A percentile compares a stretch with the other conserved stretches of the same genome.
Evolutionary conservation across 257 asterid genomes (phyloP).

Genomic region (Rhazya stricta): DNA sequence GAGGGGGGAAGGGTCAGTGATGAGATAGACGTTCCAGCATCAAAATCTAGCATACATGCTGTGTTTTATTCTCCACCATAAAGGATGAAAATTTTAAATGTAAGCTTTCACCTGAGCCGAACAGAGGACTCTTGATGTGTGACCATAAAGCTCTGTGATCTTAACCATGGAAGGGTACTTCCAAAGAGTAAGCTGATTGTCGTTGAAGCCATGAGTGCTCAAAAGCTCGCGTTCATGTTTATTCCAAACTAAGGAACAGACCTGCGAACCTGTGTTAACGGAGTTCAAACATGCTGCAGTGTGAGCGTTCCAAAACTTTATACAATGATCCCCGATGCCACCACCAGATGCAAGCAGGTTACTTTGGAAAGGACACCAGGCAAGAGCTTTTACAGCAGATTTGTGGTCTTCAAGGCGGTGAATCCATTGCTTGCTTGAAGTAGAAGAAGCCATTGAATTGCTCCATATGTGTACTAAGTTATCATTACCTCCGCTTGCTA

Average conservation of each 20-base stretch:
- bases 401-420: conserved; percentile 34
- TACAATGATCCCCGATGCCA: conserved; percentile 34
- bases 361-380: conserved; percentile 55
- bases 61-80: background rate
- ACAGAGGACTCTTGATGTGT: conserved; percentile 21
- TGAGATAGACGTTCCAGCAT: background rate
- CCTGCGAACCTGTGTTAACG: conserved; percentile 40
- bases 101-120: conserved; percentile 12
- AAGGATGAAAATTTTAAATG: conserved; percentile 8
- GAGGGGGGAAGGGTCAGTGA: background rate
- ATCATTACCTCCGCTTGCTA: conserved; percentile 40
- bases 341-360: conserved; percentile 52
- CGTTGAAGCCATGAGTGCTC: conserved; percentile 40
- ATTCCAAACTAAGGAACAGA: conserved; percentile 46
- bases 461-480: conserved; percentile 34
- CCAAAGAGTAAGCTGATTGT: conserved; percentile 48
- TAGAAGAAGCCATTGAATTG: conserved; percentile 25
- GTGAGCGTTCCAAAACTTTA: conserved; percentile 42
- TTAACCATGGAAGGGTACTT: conserved; percentile 51
- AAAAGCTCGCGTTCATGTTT: conserved; percentile 37
- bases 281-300: conserved; percentile 44
- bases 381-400: conserved; percentile 45
- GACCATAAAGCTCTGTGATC: conserved; percentile 46
- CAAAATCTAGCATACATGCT: background rate
- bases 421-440: conserved; percentile 30